Base-by-base conservation (phyloP, 1,139 yeast species). In the Yamadazyma epiphylla region DNA sequence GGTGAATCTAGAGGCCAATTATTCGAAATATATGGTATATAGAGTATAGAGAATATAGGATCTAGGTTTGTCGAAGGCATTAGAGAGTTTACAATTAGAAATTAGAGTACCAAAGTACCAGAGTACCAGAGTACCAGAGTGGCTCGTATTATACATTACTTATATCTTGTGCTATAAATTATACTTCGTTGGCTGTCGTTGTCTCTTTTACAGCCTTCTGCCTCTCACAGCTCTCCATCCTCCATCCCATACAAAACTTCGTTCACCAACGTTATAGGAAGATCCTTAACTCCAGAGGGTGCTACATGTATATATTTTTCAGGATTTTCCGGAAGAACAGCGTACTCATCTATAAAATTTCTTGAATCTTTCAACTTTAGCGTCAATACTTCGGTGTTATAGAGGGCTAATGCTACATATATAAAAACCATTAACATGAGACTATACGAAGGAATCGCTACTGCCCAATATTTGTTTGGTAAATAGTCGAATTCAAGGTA, bases 391-490 rank as follows among this genome's bases (percentile, higher is more conserved):
- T 89, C 96, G 4, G 77, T 74, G 48, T 85, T 85, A 62, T 82
- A 86, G 26, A 78, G 55, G 0, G 80, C 79, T 32, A 88, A 56
- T 3, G 80, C 85, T 4, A 84, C 62, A 52, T 88, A 89, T 0
- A 72, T 71, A 48, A 77, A 87, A 7, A 79, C 58, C 85, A 89
- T 77, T 11, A 70, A 54, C 67, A 86, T 76, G 24, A 89, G 60
- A 6, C 80, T 65, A 45, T 74, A 81, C 4, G 82, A 64, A 1
- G 95, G 95, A 1, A 84, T 53, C 0, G 88, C 85, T 29, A 81
- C 49, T 2, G 91, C 80, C 96, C 96, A 87, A 80, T 91, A 86
- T 42, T 87, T 65, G 20, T 87, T 82, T 0, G 95, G 95, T 43
- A 80, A 83, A 54, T 85, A 87, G 43, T 76, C 71, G 10, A 87